Conservation (phyloP, 1,284 basidiomycete species). For the Cryptococcus depauperatus region DNA sequence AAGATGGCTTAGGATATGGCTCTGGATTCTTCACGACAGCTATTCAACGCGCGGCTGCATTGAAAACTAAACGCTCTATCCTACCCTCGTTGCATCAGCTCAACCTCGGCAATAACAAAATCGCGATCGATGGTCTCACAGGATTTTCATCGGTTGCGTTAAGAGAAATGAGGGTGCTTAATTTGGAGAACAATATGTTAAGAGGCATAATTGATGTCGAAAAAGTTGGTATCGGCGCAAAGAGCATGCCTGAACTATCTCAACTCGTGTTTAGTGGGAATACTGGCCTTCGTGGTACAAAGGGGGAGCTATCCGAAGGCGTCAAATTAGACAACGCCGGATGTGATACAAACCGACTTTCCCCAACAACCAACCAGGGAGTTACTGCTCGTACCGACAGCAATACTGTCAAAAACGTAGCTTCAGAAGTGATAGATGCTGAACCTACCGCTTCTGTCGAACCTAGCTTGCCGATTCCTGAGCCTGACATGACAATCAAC, state of each 20-base stretch:
- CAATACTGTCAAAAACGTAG: constrained; percentile 1
- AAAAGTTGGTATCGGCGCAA: constrained; percentile 12
- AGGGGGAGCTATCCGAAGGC: constrained; percentile 16
- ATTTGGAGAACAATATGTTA: constrained; percentile 29
- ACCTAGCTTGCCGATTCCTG: constrained; percentile 15
- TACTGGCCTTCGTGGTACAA: constrained; percentile 16
- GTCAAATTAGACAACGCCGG: constrained; percentile 27
- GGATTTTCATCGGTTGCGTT: constrained; percentile 7
- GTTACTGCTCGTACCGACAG: neutral
- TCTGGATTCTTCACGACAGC: constrained; percentile 37
- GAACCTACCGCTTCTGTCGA: constrained; percentile 10
- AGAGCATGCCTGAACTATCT: constrained; percentile 23
- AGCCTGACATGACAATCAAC: constrained; percentile 27
- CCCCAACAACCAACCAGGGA: neutral
- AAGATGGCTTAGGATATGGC: constrained; percentile 37
- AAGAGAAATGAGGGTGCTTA: constrained; percentile 23
- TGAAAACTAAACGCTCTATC: constrained; percentile 17
- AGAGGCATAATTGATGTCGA: constrained; percentile 22
- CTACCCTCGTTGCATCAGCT: constrained; percentile 30
- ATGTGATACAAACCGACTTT: constrained; percentile 13
- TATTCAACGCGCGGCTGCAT: constrained; percentile 27
- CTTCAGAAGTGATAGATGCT: constrained; percentile 1
- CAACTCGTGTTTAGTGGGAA: constrained; percentile 25
- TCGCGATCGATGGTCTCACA: constrained; percentile 22
- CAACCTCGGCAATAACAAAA: constrained; percentile 30